phyloP scores from a whole-genome alignment of 202 grass and related monocot species.

The Schoenoplectus triqueter region DNA sequence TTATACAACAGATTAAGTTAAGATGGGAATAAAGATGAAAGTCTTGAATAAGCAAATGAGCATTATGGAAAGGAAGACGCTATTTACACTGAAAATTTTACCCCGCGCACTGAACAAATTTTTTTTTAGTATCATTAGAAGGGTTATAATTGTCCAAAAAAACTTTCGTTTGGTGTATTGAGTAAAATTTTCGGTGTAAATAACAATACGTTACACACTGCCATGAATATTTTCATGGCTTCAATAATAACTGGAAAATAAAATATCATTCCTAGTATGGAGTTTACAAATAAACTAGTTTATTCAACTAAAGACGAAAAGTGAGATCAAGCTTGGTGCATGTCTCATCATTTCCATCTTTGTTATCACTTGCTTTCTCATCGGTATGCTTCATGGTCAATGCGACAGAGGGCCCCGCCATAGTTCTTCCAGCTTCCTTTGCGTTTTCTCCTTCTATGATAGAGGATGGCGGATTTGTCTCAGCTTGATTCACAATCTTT shows the following conservation, averaged over 20 bases:
- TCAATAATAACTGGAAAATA: slow-evolving; percentile 2
- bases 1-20: background rate
- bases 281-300: background rate
- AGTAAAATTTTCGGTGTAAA: too few species aligned
- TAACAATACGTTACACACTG: background rate
- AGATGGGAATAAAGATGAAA: background rate
- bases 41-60: background rate
- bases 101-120: too few species aligned
- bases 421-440: background rate
- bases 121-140: too few species aligned
- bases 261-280: background rate
- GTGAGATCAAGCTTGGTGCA: slow-evolving; percentile 20
- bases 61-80: background rate
- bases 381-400: background rate
- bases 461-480: background rate
- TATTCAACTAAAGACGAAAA: slow-evolving; percentile 28
- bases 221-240: background rate
- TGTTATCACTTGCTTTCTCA: background rate
- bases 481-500: background rate
- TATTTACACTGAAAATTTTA: too few species aligned
- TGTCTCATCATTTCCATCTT: background rate
- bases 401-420: background rate
- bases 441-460: background rate
- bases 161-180: too few species aligned
- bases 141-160: too few species aligned